phyloP scores from a whole-genome alignment of 805 yeast species.

The Danielia oregonensis region DNA sequence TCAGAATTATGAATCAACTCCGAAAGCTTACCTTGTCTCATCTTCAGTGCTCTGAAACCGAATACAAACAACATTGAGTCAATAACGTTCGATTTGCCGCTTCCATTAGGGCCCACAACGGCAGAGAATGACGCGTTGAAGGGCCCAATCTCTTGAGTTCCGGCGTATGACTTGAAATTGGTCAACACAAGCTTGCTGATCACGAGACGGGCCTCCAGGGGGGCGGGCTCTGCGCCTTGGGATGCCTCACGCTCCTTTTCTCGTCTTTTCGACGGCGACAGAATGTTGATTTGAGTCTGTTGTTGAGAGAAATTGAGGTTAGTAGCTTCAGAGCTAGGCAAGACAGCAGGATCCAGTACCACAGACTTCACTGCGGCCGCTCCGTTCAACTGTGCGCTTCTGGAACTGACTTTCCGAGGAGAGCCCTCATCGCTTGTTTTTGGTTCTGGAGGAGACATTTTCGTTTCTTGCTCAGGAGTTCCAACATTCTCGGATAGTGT shows the following conservation, averaged over 20 bases:
- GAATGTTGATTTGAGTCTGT: conserved; percentile 19
- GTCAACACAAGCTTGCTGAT: conserved; percentile 70
- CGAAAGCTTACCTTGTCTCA: conserved; percentile 93
- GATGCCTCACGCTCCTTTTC: conserved; percentile 7
- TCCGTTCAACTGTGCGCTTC: neutral
- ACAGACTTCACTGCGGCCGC: neutral
- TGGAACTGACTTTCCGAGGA: neutral
- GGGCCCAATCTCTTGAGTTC: conserved; percentile 89
- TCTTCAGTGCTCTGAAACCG: conserved; percentile 93
- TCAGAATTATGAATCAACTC: conserved; percentile 92
- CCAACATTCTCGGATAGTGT: too few relatives aligned
- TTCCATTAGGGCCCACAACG: conserved; percentile 97
- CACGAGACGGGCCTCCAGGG: conserved; percentile 60
- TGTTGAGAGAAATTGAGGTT: conserved; percentile 28
- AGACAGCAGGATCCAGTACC: neutral
- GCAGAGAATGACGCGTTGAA: conserved; percentile 93
- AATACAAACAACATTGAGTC: conserved; percentile 95
- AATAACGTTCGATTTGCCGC: conserved; percentile 96
- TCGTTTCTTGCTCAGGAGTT: too few relatives aligned
- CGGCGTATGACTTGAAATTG: conserved; percentile 95
- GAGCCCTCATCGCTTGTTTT: neutral
- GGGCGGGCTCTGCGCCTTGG: conserved; percentile 4
- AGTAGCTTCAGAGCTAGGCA: neutral
- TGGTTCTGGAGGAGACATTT: neutral
- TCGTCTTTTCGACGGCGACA: conserved; percentile 29